A percentile compares a stretch with the other conserved stretches of the same genome.
Conservation (phyloP, 345 rosid genomes). For the Geranium rotundifolium region DNA sequence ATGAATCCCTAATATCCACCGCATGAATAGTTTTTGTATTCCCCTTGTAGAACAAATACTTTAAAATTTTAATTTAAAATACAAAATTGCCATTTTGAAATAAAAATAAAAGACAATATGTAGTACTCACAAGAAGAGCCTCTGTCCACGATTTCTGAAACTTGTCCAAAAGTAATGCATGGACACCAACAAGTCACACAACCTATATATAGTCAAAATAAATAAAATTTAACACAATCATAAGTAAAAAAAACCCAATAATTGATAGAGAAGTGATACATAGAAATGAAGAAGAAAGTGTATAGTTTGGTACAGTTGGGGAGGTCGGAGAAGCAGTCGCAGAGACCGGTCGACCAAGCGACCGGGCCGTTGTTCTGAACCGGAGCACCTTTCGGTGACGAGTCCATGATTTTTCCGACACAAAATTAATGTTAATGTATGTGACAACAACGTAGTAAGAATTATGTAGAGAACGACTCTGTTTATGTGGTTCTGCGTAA, state of each 20-base stretch:
- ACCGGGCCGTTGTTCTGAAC: no score
- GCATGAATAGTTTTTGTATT: no score
- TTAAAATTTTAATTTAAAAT: background rate
- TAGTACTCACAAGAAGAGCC: slow-evolving; percentile 13
- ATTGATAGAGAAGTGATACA: background rate
- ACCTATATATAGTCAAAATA: background rate
- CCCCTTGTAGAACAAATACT: background rate
- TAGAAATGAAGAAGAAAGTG: background rate
- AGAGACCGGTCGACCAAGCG: slow-evolving; percentile 18
- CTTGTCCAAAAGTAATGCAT: slow-evolving; percentile 17
- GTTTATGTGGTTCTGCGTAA: no score
- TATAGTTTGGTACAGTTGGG: slow-evolving; percentile 5
- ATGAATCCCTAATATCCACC: no score
- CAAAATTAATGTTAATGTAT: no score
- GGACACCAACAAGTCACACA: slow-evolving; percentile 8
- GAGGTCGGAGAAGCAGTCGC: slow-evolving; percentile 14
- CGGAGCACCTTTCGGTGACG: no score
- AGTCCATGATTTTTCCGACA: no score
- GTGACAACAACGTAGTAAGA: no score
- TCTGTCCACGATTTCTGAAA: slow-evolving; percentile 13
- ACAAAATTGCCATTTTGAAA: background rate
- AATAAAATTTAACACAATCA: background rate
- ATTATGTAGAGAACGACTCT: no score
- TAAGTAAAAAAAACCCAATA: background rate
- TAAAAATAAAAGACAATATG: background rate